Evolutionary conservation across 352 stramenopile species (phyloP), one percentile per base, ranked within the genome.

Genomic region (Globisporangium cystogenes): DNA sequence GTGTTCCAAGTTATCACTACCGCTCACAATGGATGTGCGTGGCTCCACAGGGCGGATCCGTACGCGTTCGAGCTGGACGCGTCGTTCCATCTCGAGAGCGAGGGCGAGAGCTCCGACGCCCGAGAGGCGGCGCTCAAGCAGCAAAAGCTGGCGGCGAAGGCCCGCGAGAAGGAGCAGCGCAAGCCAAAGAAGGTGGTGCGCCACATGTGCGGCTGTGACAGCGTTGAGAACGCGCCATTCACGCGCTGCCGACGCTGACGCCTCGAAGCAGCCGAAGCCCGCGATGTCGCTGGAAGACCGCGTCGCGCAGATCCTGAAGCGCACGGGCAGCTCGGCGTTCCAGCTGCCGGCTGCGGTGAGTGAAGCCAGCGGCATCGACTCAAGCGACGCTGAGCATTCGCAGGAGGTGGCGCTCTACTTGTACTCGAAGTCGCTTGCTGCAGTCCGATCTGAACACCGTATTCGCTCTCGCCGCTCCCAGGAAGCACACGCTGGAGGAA

Each of bases 281-380:
- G 33, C 54, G 18, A 51, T 81, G 1, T 83, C 74, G 0, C 63
- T 94, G 43, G 73, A 94, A 67, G 81, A 92, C 47, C 78, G 83
- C 8, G 68, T 92, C 12, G 75, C 79, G 0, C 61, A 87, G 44
- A 92, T 94, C 43, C 59, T 94, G 21, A 82, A 90, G 51, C 77
- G 83, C 8, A 90, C 81, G 12, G 83, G 83, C 1, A 92, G 77
- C 46, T 70, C 77, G 7, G 62, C 75, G 7, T 57, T 68, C 26
- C 51, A 70, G 4, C 26, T 48, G 16, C 44, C 54, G n/a, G 18
- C 20, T 15, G 54, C 55, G 7, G 55, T 63, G 0, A 54, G 74
- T 42, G 61, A 53, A 58, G 61, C 33, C 14, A 52, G 67, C 12
- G 36, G 60, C 37, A 59, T 73, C 18, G 56, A 50, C 18, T 29